These are phyloP conservation scores for Hamamelis virginiana DNA, from an alignment of 164 flowering plant genomes.

Conservation along the genomic window DNA sequence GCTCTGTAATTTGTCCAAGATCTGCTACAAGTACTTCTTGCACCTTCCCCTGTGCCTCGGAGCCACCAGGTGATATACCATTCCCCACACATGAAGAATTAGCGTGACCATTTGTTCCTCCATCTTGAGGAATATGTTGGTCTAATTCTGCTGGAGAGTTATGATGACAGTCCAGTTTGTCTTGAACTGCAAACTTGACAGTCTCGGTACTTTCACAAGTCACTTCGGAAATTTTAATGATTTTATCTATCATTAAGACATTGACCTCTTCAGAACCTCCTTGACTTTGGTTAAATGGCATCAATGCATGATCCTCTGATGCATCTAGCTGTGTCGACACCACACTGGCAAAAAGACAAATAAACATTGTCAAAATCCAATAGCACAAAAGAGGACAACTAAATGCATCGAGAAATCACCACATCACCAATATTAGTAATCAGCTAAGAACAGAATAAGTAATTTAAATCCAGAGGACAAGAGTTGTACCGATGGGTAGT, in stretches of 20 bases:
- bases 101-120: constrained; percentile 20
- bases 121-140: constrained; percentile 19
- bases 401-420: background rate
- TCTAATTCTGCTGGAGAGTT: constrained; percentile 14
- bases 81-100: constrained; percentile 19
- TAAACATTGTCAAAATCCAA: background rate
- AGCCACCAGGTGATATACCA: constrained; percentile 14
- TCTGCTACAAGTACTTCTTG: constrained; percentile 1
- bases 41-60: constrained; percentile 9
- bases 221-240: constrained; percentile 32
- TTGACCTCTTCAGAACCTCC: constrained; percentile 28
- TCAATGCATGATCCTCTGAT: constrained; percentile 21
- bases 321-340: constrained; percentile 18
- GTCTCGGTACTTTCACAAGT: constrained; percentile 16
- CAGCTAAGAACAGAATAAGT: background rate
- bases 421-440: background rate
- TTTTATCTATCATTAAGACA: constrained; percentile 28
- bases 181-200: constrained; percentile 13
- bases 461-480: background rate
- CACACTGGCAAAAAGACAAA: constrained; percentile 27
- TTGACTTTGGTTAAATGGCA: constrained; percentile 24
- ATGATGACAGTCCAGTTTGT: constrained; percentile 10
- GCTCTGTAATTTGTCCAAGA: constrained; percentile 16
- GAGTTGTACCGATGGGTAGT: constrained; percentile 32
- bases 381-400: background rate